Evolutionary conservation across 139 green algal species (phyloP).

Genomic region (Eudorina sp.): DNA sequence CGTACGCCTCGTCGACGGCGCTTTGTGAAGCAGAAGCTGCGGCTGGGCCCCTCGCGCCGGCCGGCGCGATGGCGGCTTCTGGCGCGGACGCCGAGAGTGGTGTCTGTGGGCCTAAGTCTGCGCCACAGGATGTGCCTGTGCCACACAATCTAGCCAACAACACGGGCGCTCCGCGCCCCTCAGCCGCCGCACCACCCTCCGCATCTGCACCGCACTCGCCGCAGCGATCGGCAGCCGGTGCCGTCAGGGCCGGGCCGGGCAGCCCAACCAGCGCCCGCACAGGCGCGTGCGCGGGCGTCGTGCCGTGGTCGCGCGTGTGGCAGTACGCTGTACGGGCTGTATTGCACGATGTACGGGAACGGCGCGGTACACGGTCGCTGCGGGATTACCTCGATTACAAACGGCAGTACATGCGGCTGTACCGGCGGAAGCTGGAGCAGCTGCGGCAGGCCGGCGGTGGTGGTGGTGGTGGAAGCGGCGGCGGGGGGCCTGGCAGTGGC

Average conservation of each 20-base stretch:
- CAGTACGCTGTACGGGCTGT: conserved; percentile 62
- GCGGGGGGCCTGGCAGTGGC: background rate
- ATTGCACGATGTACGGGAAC: conserved; percentile 56
- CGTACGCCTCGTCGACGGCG: conserved; percentile 11
- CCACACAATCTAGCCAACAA: too few species aligned
- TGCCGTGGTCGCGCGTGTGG: conserved; percentile 63
- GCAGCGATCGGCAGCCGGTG: background rate
- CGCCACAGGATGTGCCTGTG: too few species aligned
- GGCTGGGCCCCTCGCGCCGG: too few species aligned
- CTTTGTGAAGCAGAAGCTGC: background rate
- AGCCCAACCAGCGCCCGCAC: background rate
- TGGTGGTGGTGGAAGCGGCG: background rate
- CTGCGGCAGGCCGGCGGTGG: conserved; percentile 24
- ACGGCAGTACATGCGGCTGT: conserved; percentile 33
- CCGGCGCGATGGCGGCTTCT: too few species aligned
- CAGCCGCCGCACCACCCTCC: too few species aligned
- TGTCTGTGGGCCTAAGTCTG: too few species aligned
- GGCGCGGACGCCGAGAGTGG: too few species aligned
- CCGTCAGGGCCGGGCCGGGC: background rate
- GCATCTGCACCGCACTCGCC: too few species aligned
- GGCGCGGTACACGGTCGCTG: conserved; percentile 4
- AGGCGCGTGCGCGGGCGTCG: background rate
- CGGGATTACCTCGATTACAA: conserved; percentile 46
- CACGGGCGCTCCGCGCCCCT: too few species aligned
- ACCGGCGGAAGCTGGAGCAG: conserved; percentile 57